Evolutionary conservation across 1,139 yeast genomes (phyloP), one percentile per base, ranked within the genome.

Genomic region (Casaregolazyma suthepensis): DNA sequence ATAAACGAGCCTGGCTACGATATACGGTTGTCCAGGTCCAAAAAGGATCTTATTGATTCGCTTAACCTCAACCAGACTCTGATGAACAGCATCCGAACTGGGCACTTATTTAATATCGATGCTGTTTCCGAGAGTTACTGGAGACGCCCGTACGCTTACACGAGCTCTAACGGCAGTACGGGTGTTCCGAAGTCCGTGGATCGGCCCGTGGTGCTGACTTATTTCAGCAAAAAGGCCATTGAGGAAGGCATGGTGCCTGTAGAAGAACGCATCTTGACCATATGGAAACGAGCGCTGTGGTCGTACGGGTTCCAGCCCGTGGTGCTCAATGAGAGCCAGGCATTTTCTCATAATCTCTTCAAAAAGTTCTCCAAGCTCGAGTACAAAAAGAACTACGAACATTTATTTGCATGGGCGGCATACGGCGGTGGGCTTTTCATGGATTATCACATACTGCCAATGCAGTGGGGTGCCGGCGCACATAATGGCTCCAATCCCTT

Each of bases 281-380:
- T 63, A 5, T 68, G 71, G 71, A 61, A 63, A 46, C 58, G 62
- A 26, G 68, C 70, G 10, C 61, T 64, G 63, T 68, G 66, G 65
- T 62, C 70, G 3, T 59, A 60, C 6, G 71, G 71, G 3, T 66
- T 68, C 53, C 61, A 63, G 44, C 71, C 71, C 2, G 59, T 60
- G 5, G 64, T 68, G 9, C 58, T 67, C 20, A 60, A 59, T 15
- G 40, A 40, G 5, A 43, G 55, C 6, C 62, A 65, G 44, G 60
- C 65, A 26, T 46, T 48, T 31, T 46, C 53, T 31, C 65, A 63
- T 45, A 59, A 60, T 6, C 45, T 55, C 19, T 67, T 52, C 46
- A 51, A 56, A 13, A 48, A 52, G 20, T 57, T 64, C 45, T 47
- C 45, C 40, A 45, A 47, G 17, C 50, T 47, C 22, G 22, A 48